Conservation (phyloP, 805 yeast genomes). For the Schizosaccharomyces lindneri region DNA sequence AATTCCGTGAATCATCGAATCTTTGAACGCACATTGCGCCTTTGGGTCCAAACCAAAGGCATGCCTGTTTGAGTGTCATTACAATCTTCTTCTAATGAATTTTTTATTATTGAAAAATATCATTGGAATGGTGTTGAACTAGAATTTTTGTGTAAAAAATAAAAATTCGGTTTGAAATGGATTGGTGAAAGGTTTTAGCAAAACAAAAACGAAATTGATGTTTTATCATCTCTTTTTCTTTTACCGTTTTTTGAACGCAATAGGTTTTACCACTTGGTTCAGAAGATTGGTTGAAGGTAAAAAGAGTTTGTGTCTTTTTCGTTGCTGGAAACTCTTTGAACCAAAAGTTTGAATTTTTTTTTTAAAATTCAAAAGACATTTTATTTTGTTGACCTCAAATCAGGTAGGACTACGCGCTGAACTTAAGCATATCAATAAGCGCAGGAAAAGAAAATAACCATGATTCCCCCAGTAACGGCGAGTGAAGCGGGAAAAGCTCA, state of each 20-base stretch:
- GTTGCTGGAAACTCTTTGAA: too few species aligned
- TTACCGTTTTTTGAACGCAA: neutral
- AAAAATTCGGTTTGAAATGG: neutral
- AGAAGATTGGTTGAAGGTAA: neutral
- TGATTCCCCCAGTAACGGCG: conserved; percentile 23
- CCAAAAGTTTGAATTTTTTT: too few species aligned
- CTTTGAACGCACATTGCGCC: conserved; percentile 25
- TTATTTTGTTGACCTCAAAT: conserved; percentile 18
- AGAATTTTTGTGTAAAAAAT: neutral
- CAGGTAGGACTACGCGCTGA: conserved; percentile 15
- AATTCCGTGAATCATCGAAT: conserved; percentile 21
- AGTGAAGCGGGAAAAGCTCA: conserved; percentile 20
- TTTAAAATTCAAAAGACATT: too few species aligned
- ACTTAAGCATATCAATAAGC: conserved; percentile 22
- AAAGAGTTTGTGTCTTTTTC: too few species aligned
- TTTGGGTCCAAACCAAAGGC: conserved; percentile 18
- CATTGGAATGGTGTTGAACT: neutral
- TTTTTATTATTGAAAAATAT: conserved; percentile 2
- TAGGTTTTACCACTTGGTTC: neutral
- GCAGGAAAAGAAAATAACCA: conserved; percentile 24
- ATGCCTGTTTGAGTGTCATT: conserved; percentile 21
- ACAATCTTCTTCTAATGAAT: conserved; percentile 14
- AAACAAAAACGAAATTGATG: neutral
- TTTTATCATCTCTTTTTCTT: neutral
- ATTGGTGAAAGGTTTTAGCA: neutral